Evolutionary conservation across 2,329 filamentous ascomycete species (phyloP), one percentile per base, ranked within the genome.

Genomic region (Colletotrichum sp.): DNA sequence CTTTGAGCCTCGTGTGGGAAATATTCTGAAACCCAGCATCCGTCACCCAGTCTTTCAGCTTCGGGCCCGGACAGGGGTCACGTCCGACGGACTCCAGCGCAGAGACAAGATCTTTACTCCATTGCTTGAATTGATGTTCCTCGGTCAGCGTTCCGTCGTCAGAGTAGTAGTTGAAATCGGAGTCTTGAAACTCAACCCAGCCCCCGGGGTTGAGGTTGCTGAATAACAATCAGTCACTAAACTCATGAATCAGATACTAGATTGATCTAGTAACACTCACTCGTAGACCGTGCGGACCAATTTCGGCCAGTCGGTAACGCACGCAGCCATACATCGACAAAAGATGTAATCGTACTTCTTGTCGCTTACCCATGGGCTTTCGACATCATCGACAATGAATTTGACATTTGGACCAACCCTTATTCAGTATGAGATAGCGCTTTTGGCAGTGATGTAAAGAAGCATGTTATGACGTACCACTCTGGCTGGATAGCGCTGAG

Each of bases 361-460:
- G 16, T 36, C 74, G 66, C 68, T 80, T 1, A 76, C 69, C 82
- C 82, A 84, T 5, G 68, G 55, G 15, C 72, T 78, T 67, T 86
- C 83, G 1, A 82, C 71, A 32, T 86, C 84, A 57, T 86, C 85
- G n/a, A 86, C 78, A 55, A 83, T 79, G 64, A 85, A 86, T 66
- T 80, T 82, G 66, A 85, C 79, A 44, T 85, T 85, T 12, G 82
- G 80, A 0, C 83, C 82, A 2, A 83, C 79, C 74, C 78, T 81
- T 9, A 71, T 26, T 13, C 22, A 3, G 18, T 44, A 3, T 44
- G 39, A 22, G 63, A 22, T 28, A 28, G 55, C 55, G 7, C 22
- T 48, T 48, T 2, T 22, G 44, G 0, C 3, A 3, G 18, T 22
- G 44, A 48, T 48, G 3, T 22, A 1, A 48, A 48, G n/a, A 1